Base-by-base conservation (phyloP, 306 rosid genomes). In the Leucaena leucocephala region DNA sequence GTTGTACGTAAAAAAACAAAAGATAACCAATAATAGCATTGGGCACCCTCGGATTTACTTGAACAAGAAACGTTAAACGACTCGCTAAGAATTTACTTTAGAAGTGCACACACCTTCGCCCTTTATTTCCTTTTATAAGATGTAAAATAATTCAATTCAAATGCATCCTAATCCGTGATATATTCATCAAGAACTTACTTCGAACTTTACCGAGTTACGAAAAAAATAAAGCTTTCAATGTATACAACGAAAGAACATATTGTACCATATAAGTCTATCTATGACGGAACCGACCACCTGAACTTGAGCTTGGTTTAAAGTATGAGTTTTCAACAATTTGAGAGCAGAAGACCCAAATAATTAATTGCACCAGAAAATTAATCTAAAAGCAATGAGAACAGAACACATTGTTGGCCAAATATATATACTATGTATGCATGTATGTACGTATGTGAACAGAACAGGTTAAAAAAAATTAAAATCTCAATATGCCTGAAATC, bases 251-350 rank as follows among this genome's bases (percentile, higher is more conserved):
- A 44, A 21, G 39, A 69, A 21, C 74, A 44, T 68, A 19, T 22
- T 21, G 7, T 21, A 19, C 36, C 55, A 44, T 45, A 14, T 6
- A 46, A 27, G 14, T 46, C 59, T 45, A 70, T 70, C 74, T 42
- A 70, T 8, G 39, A 48, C 4, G 57, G 16, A 21, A 42, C 52
- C 5, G 52, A 68, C 19, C 74, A 44, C 15, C 72, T 40, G 22
- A 27, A 46, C 43, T 45, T 45, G 21, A 70, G 58, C 74, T 46
- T 3, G 59, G 58, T 27, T 46, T 70, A 70, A 70, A 46, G 35
- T 45, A 70, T 7, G 42, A 70, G 46, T 46, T 46, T 70, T 45
- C 57, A 70, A 27, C 74, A 48, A 8, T 57, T 71, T 71, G 9
- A 48, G 61, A 9, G 36, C 39, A 34, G 16, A 8, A 6, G 9